Evolutionary conservation across 768 basidiomycete species (phyloP), one percentile per base, ranked within the genome.

Genomic region (Tricholoma furcatifolium): DNA sequence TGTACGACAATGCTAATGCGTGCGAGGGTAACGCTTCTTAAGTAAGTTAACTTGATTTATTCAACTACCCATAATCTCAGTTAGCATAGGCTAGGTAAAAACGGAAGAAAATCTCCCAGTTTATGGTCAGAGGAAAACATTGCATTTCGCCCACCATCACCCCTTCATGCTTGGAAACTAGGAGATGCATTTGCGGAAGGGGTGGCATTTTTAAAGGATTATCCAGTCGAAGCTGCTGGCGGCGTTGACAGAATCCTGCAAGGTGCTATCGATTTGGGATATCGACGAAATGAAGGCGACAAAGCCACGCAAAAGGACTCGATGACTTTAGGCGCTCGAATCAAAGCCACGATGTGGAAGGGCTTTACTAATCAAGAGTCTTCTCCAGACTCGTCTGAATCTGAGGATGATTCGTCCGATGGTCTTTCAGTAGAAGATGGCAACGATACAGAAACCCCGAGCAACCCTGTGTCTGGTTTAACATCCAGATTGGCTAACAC

Each of bases 191-290:
- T 91, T 62, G 67, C 81, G 46, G 82, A 88, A 59, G 84, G 83
- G 23, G 77, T 88, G 59, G 67, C 78, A 1, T 73, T 89, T 24
- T 76, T 92, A 18, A 84, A 83, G 58, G 65, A 63, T 18, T 92
- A 89, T 67, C 84, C 88, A 20, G 63, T 88, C 35, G 74, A 81
- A 38, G 72, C 77, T 3, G 79, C 82, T 4, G 88, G 89, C 1
- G 89, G 89, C 6, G 76, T 88, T 27, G 90, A 88, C 39, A 73
- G 78, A 38, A 72, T 92, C 10, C 68, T 92, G 12, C 88, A 89
- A 64, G 83, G 79, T 1, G 82, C 87, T 15, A 73, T 68, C 32
- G 87, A 90, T 55, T 69, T 90, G n/a, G 59, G 76, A 7, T 70
- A 71, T 47, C 80, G 76, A 57, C 76, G 85, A 4, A 70, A 73